Evolutionary conservation across 73 alveolate genomes (phyloP), one percentile per base, ranked within the genome.

Genomic region (Diophrys appendiculata): DNA sequence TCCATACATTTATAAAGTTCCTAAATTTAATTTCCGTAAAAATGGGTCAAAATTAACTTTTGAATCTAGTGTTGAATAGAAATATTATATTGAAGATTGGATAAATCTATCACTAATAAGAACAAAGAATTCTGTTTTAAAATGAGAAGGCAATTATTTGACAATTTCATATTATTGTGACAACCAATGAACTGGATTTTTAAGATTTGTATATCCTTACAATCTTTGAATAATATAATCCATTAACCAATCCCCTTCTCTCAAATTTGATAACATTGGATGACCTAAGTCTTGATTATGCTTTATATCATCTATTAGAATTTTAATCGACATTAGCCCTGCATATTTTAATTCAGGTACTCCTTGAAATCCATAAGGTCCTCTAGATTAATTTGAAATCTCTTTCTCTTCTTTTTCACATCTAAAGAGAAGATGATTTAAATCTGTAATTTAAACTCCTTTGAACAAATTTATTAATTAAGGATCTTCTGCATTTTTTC

Each of bases 171-270:
- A 72, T 28, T 22, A 30, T 73, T 25, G 52, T 11, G 56, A 29
- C 28, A 76, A 25, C 26, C 43, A 30, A 67, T 65, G 54, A 5
- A 22, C 52, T 0, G 34, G 23, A 29, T 28, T 67, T n/a, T 35
- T 34, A 0, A 65, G 22, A 25, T 33, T 52, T 22, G 5, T 29
- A 52, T 78, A 25, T 8, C 43, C 72, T 8, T 68, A n/a, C 68
- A 68, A 27, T 54, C 80, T 30, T 0, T 30, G 81, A 8, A 83
- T 70, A 24, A 95, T 74, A 81, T 95, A 97, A 65, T 97, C 98
- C 33, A 97, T 56, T 52, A 91, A 77, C 99, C 99, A 97, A 81
- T 97, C 88, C n/a, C 99, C 99, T 28, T 87, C 78, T 76, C 99
- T 90, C 0, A 97, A 70, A 80, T 95, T 97, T 55, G 93, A 92